A percentile compares a stretch with the other conserved stretches of the same genome.
phyloP scores from a whole-genome alignment of 257 asterid genomes.

The Nyctanthes arbortristis region DNA sequence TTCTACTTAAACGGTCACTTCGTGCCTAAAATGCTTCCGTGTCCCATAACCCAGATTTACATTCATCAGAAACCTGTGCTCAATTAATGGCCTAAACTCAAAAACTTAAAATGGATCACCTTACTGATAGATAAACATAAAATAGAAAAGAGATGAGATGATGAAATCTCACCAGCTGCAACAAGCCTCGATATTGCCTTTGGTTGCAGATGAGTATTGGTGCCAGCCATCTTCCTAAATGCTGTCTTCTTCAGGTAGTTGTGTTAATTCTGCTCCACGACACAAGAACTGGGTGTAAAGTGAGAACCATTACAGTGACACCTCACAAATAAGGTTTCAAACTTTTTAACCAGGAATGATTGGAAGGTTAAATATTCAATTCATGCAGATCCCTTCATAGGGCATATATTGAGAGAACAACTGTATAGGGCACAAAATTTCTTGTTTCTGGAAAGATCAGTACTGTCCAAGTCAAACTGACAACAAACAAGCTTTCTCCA shows the following conservation, averaged over 20 bases:
- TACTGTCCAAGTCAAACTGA: not conserved
- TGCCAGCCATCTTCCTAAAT: conserved; percentile 7
- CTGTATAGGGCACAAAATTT: not conserved
- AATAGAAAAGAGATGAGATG: not conserved
- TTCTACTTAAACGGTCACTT: not conserved
- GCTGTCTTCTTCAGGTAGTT: not conserved
- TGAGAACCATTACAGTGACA: not conserved
- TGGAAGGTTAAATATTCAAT: not conserved
- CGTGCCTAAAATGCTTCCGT: not conserved
- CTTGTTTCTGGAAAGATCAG: not conserved
- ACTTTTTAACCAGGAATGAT: not conserved
- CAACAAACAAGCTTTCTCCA: not conserved
- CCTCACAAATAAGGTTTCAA: not conserved
- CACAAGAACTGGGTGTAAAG: not conserved
- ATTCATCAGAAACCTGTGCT: not conserved
- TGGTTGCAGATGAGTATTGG: not conserved
- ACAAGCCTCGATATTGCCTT: not conserved
- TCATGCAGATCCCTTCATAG: not conserved
- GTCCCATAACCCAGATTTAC: not conserved
- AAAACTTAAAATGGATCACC: not conserved
- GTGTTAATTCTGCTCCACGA: not conserved
- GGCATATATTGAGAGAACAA: not conserved
- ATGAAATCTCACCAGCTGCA: conserved; percentile 2
- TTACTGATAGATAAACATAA: not conserved
- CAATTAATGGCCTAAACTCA: not conserved